Percentiles rank a stretch among this genome's conserved stretches.
Evolutionary conservation across 75 land plant genomes (phyloP).

Genomic region (Pinus taeda): DNA sequence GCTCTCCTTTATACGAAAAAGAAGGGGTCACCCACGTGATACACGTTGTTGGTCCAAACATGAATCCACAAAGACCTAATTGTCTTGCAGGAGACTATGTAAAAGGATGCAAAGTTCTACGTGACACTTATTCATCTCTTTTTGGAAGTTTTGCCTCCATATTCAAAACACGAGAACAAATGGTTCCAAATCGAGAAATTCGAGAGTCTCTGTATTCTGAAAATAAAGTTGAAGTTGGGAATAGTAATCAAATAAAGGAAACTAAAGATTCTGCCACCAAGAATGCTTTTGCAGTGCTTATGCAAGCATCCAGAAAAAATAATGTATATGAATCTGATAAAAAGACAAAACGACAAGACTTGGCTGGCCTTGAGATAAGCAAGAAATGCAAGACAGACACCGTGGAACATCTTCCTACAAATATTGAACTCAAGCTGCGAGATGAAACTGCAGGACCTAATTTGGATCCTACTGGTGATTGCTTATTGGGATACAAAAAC

Average conservation of each 20-base stretch:
- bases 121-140: constrained; percentile 61
- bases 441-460: not conserved
- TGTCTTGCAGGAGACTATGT: constrained; percentile 69
- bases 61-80: constrained; percentile 93
- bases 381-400: constrained; percentile 28
- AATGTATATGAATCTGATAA: constrained; percentile 13
- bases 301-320: constrained; percentile 40
- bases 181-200: not conserved
- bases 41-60: constrained; percentile 97
- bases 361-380: constrained; percentile 15
- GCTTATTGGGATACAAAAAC: not conserved
- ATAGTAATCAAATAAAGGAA: constrained; percentile 8
- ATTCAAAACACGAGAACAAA: not conserved
- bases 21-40: constrained; percentile 95
- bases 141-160: constrained; percentile 64
- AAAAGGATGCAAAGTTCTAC: constrained; percentile 68
- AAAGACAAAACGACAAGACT: constrained; percentile 26
- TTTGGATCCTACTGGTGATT: not conserved
- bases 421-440: not conserved
- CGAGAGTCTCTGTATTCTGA: not conserved
- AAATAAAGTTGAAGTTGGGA: not conserved
- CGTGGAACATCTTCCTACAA: not conserved
- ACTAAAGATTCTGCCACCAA: constrained; percentile 3
- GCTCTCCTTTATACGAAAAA: constrained; percentile 51
- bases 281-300: constrained; percentile 41